A percentile compares a stretch with the other conserved stretches of the same genome.
phyloP scores from a whole-genome alignment of 768 basidiomycete genomes.

The Lactarius psammicola region DNA sequence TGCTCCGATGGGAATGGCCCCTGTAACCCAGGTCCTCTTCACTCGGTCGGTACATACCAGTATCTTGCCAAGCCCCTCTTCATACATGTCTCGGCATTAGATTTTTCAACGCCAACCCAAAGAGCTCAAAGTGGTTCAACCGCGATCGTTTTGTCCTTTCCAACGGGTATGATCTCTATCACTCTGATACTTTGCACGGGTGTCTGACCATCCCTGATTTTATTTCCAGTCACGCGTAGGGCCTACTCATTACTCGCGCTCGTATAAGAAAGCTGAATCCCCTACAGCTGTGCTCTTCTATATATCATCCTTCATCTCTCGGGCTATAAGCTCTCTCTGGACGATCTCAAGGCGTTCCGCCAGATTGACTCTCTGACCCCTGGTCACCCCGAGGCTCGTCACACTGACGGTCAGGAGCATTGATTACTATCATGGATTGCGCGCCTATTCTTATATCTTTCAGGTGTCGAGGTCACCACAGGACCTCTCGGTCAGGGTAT shows the following conservation, averaged over 20 bases:
- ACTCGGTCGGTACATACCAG: constrained; percentile 63
- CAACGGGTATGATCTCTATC: constrained; percentile 65
- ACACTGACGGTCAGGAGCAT: constrained; percentile 54
- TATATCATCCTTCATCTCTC: constrained; percentile 89
- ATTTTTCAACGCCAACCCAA: constrained; percentile 86
- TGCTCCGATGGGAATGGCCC: constrained; percentile 94
- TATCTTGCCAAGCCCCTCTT: neutral
- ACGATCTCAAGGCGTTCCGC: constrained; percentile 92
- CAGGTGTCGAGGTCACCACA: constrained; percentile 87
- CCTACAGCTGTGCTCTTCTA: constrained; percentile 80
- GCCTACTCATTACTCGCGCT: constrained; percentile 33
- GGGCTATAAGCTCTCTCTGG: constrained; percentile 88
- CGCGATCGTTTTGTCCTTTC: constrained; percentile 97
- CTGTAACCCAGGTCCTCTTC: constrained; percentile 77
- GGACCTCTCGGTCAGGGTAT: constrained; percentile 96
- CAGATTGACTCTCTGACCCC: constrained; percentile 89
- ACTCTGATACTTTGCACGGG: neutral
- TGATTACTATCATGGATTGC: constrained; percentile 6
- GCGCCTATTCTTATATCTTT: constrained; percentile 17
- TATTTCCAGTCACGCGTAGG: constrained; percentile 64
- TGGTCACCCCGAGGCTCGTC: constrained; percentile 82
- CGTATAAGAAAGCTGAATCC: neutral
- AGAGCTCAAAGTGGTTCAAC: constrained; percentile 91
- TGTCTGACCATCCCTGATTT: constrained; percentile 21
- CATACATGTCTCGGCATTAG: constrained; percentile 38